Evolutionary conservation across 2,329 filamentous ascomycete species (phyloP).

Genomic region (Pseudodiploospora longispora): DNA sequence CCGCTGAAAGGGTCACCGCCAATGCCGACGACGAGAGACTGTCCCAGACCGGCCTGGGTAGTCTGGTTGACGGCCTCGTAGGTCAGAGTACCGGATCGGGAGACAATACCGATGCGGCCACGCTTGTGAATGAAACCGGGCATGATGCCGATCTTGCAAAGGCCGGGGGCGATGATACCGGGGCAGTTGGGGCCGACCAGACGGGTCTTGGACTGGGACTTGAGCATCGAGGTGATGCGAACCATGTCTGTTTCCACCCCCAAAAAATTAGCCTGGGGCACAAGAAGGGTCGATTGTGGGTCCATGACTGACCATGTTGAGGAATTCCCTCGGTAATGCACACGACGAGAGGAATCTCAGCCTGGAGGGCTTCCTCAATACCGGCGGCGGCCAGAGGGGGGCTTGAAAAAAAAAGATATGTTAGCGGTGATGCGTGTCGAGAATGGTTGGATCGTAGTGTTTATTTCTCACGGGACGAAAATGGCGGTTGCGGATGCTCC

Average conservation of each 20-base stretch:
- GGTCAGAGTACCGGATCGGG: constrained; percentile 92
- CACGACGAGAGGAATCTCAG: constrained; percentile 90
- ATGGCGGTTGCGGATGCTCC: constrained; percentile 88
- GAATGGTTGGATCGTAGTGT: constrained; percentile 6
- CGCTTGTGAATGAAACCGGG: constrained; percentile 99
- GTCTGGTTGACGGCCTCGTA: constrained; percentile 99
- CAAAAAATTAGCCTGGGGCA: constrained; percentile 6
- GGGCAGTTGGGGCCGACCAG: constrained; percentile 97
- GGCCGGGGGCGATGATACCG: constrained; percentile 86
- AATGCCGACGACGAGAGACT: constrained; percentile 97
- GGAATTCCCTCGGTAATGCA: constrained; percentile 98
- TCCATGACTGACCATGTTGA: constrained; percentile 67
- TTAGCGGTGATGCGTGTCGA: constrained; percentile 8
- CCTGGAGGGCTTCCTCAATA: constrained; percentile 93
- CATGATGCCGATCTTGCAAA: constrained; percentile 99
- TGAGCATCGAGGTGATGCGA: constrained; percentile 94
- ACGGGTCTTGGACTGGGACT: constrained; percentile 94
- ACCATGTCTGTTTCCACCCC: constrained; percentile 77
- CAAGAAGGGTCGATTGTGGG: constrained; percentile 3
- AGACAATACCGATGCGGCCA: constrained; percentile 97
- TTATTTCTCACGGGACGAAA: constrained; percentile 73
- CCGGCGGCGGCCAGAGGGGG: constrained; percentile 85
- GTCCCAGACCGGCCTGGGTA: constrained; percentile 89
- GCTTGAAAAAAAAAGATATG: constrained; percentile 38
- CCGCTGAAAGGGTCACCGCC: constrained; percentile 98